Evolutionary conservation across 2,329 filamentous ascomycete species (phyloP), one percentile per base, ranked within the genome.

Genomic region (Monilinia fructigena): DNA sequence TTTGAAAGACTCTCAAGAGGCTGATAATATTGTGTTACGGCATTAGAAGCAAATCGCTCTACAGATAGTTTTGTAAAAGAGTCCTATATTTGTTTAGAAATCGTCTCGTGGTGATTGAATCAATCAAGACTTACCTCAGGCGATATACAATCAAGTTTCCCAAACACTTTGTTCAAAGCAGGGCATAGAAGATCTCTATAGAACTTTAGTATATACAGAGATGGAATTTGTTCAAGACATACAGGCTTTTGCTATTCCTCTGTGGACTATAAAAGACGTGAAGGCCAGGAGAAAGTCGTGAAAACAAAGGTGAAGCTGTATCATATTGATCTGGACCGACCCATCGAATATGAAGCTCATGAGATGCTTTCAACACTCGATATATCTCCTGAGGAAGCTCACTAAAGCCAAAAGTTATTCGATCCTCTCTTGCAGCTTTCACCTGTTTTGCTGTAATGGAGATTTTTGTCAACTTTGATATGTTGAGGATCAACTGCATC

Each of bases 301-400:
- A 92, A 54, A 85, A 81, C 73, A 95, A 89, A 1, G 93, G 93
- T 50, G 88, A 82, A 55, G 89, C 80, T 1, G 84, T 80, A 50
- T 84, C 79, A 75, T 88, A 89, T 1, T 82, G 73, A 8, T 75
- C 73, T 2, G 86, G 79, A 18, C 87, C 85, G n/a, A 85, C 83
- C 91, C 93, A 97, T 75, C 90, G 86, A 67, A 97, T 80, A 77
- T 94, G 90, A 53, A 97, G 79, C 76, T 92, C 88, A 72, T 89
- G 85, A 70, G 85, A 86, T 72, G 85, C 81, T 64, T 83, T 81
- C 35, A 97, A 80, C 18, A 89, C 78, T 35, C 82, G 77, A 67
- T 82, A 83, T 20, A 95, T 77, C 77, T 91, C 87, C 20, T 79
- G 74, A 5, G 92, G 90, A 52, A 97, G 83, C 79, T 96, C 92